phyloP scores from a whole-genome alignment of 2,329 filamentous ascomycete species.

The Chlorencoelia australis region DNA sequence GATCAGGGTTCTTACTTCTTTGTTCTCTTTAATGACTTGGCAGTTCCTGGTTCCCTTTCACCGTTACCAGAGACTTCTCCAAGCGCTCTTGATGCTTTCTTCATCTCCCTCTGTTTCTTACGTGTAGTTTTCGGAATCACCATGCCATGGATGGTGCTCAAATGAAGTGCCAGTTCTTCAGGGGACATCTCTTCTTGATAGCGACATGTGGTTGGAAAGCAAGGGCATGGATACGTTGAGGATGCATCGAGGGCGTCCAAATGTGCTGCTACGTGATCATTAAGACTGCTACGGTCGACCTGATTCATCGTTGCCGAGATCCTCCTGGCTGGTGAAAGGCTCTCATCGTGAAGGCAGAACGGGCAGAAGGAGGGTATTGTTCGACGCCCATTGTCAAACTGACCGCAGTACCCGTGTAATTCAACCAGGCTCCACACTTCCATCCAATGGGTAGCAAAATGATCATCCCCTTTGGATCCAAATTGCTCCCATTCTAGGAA shows the following conservation, averaged over 20 bases:
- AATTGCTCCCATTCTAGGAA: constrained; percentile 3
- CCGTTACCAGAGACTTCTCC: background rate
- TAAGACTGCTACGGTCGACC: background rate
- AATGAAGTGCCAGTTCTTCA: constrained; percentile 1
- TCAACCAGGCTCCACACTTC: constrained; percentile 1
- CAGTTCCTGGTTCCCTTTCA: background rate
- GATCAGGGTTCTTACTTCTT: background rate
- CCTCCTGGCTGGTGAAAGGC: background rate
- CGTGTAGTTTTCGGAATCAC: background rate
- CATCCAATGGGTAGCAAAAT: constrained; percentile 2
- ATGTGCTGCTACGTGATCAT: constrained; percentile 1
- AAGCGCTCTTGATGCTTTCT: background rate
- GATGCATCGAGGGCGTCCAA: constrained; percentile 1
- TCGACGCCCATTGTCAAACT: constrained; percentile 2
- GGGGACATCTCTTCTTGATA: background rate
- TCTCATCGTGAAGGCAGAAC: constrained; percentile 3
- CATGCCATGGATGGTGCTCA: background rate
- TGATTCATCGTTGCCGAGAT: constrained; percentile 1
- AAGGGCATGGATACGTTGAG: constrained; percentile 1
- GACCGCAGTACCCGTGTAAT: background rate
- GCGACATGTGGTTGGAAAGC: constrained; percentile 1
- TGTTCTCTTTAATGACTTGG: background rate
- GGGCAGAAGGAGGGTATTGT: constrained; percentile 4
- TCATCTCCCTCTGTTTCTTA: background rate
- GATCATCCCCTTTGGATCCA: constrained; percentile 1